Conservation (phyloP, 176 grass and related monocot genomes). For the Tuctoria greenei region DNA sequence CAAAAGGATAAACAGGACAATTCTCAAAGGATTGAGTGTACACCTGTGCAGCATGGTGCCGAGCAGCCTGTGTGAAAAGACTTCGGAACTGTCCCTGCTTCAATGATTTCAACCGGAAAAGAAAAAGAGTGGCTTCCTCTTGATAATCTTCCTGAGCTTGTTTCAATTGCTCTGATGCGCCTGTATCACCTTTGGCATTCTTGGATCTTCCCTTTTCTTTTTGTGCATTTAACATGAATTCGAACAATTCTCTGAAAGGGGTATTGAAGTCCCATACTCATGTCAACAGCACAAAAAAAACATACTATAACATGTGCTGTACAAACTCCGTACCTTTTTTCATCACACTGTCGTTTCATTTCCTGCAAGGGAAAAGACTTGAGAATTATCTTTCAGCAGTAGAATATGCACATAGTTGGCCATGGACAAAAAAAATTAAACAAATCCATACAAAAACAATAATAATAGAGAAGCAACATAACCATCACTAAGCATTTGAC, state of each 20-base stretch:
- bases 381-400: conserved; percentile 4
- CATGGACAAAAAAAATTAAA: conserved; percentile 15
- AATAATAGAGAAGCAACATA: not conserved
- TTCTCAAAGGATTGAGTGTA: conserved; percentile 27
- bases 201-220: conserved; percentile 73
- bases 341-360: conserved; percentile 96
- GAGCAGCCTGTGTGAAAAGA: conserved; percentile 94
- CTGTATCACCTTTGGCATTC: conserved; percentile 60
- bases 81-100: conserved; percentile 96
- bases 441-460: not conserved
- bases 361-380: conserved; percentile 56
- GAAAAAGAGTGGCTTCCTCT: conserved; percentile 87
- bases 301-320: not conserved
- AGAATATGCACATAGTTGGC: conserved; percentile 7
- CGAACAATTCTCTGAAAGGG: conserved; percentile 75
- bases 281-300: conserved; percentile 3
- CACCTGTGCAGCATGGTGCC: conserved; percentile 95
- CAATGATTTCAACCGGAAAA: conserved; percentile 90
- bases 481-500: not conserved
- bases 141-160: conserved; percentile 91
- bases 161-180: conserved; percentile 66
- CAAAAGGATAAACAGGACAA: not conserved
- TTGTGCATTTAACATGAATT: conserved; percentile 67
- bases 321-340: conserved; percentile 67
- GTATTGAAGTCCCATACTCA: conserved; percentile 34